phyloP scores from a whole-genome alignment of 1,139 yeast species.

The Geotrichum restrictum region DNA sequence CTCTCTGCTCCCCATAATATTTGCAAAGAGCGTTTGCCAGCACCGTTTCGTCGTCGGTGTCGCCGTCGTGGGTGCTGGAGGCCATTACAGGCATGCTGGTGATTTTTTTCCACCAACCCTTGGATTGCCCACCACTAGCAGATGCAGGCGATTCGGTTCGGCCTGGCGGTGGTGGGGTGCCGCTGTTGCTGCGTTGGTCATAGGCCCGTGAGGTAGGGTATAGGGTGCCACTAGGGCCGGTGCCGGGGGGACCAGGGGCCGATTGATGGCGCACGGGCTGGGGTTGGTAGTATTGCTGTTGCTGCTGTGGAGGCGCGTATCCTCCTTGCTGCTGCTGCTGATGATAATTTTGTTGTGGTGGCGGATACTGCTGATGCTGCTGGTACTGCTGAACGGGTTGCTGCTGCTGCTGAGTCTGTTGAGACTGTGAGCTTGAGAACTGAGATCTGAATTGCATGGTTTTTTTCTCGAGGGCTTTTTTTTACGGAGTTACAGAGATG shows the following conservation, averaged over 20 bases:
- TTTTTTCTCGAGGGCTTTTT: too few relatives aligned
- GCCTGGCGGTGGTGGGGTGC: not conserved
- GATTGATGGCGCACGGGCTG: not conserved
- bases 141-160: not conserved
- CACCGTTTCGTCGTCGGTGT: constrained; percentile 36
- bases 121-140: not conserved
- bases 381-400: not conserved
- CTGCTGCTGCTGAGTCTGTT: constrained; percentile 6
- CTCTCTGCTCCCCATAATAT: constrained; percentile 31
- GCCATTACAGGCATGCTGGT: constrained; percentile 6
- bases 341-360: not conserved
- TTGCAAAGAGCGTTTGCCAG: constrained; percentile 37
- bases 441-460: not conserved
- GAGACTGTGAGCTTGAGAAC: not conserved
- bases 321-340: constrained; percentile 1
- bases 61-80: constrained; percentile 36
- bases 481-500: not conserved
- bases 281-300: constrained; percentile 1
- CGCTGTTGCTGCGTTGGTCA: not conserved
- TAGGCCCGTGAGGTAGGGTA: not conserved
- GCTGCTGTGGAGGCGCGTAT: not conserved
- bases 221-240: too few relatives aligned
- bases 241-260: too few relatives aligned
- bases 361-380: constrained; percentile 8
- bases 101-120: constrained; percentile 7